These are phyloP conservation scores for Lathyrus sativus DNA, from an alignment of 306 rosid genomes.

Conservation along the genomic window DNA sequence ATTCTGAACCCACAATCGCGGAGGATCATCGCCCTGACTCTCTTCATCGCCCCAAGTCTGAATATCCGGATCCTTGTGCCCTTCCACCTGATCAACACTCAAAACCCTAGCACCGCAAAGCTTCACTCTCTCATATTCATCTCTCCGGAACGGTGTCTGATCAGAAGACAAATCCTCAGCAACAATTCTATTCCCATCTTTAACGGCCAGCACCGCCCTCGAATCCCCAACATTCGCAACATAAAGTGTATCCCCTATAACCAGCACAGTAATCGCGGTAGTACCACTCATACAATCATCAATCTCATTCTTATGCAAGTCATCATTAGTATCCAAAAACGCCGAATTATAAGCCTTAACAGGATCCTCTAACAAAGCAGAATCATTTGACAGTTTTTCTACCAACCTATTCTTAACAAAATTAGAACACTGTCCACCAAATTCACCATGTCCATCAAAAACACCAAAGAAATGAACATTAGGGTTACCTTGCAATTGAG, in stretches of 20 bases:
- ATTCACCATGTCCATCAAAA: constrained; percentile 92
- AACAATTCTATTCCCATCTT: constrained; percentile 66
- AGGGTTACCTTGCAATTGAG: constrained; percentile 74
- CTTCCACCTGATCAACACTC: constrained; percentile 93
- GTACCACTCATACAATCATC: constrained; percentile 98
- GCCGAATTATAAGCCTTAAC: constrained; percentile 72
- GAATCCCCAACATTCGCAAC: constrained; percentile 99
- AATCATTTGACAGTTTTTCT: constrained; percentile 59
- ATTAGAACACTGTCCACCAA: constrained; percentile 74
- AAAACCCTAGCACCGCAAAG: constrained; percentile 86
- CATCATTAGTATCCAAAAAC: constrained; percentile 60
- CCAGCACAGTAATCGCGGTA: constrained; percentile 86
- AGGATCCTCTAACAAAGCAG: constrained; percentile 67
- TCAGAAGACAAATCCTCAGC: constrained; percentile 88
- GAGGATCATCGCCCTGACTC: constrained; percentile 82
- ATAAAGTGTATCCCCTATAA: constrained; percentile 67
- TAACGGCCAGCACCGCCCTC: constrained; percentile 83
- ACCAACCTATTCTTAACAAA: constrained; percentile 75
- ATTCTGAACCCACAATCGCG: constrained; percentile 86
- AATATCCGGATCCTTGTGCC: constrained; percentile 76
- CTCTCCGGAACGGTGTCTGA: constrained; percentile 94
- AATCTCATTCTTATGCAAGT: constrained; percentile 61
- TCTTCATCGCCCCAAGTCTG: constrained; percentile 95
- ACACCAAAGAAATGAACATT: constrained; percentile 89
- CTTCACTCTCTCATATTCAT: constrained; percentile 89